A percentile compares a stretch with the other conserved stretches of the same genome.
These are phyloP conservation scores for Aspergillus sojae DNA, from an alignment of 2,329 filamentous ascomycete species.

Conservation along the genomic window DNA sequence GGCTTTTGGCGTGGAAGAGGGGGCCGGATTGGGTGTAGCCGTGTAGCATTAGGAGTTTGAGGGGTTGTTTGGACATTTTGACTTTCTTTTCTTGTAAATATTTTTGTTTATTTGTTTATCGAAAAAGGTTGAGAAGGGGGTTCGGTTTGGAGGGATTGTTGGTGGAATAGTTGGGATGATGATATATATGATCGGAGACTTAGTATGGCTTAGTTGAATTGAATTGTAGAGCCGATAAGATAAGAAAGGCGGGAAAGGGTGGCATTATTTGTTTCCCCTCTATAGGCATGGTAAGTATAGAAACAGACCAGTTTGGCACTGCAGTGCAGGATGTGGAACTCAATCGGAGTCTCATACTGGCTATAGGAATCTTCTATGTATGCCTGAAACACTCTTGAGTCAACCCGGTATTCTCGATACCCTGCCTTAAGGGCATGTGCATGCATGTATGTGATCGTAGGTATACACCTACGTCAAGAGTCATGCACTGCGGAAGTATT, in stretches of 20 bases:
- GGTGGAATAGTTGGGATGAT: not conserved
- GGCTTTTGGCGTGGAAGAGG: conserved; percentile 84
- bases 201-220: not conserved
- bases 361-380: too few relatives aligned
- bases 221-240: not conserved
- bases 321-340: not conserved
- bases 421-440: not conserved
- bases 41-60: conserved; percentile 77
- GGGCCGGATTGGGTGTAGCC: conserved; percentile 89
- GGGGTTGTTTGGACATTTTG: conserved; percentile 26
- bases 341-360: not conserved
- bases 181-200: not conserved
- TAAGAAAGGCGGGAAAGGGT: not conserved
- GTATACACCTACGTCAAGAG: not conserved
- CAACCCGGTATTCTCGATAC: too few relatives aligned
- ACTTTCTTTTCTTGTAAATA: not conserved
- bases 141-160: not conserved
- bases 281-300: not conserved
- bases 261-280: not conserved
- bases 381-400: too few relatives aligned
- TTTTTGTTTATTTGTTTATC: not conserved
- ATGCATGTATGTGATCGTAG: not conserved
- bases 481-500: not conserved
- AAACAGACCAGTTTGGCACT: not conserved
- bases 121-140: not conserved